Evolutionary conservation across 2,329 filamentous ascomycete genomes (phyloP), one percentile per base, ranked within the genome.

Genomic region (Cadophora luteo-olivacea): DNA sequence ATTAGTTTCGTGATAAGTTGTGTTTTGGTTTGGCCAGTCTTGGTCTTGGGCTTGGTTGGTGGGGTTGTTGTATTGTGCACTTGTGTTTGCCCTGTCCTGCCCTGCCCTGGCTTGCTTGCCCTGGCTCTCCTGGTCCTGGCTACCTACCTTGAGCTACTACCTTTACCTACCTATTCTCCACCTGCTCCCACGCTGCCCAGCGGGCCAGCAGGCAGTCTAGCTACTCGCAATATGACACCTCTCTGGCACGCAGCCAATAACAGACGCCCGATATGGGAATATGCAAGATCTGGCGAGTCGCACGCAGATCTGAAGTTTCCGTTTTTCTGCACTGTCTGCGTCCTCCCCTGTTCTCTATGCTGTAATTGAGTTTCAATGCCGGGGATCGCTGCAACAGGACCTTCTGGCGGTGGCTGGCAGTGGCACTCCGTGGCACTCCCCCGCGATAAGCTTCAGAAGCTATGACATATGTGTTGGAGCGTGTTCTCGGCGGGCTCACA

Each of bases 401-500:
- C 19, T 25, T 25, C 57, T 60, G 36, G 36, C 36, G 12, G 12
- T 58, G 55, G 11, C 52, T 33, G 52, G 51, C 51, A 32, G 5
- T 36, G 29, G 25, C 55, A 52, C 38, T 61, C 9, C 8, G 36
- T 38, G 36, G 36, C 9, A 7, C 12, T 41, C 68, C 68, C 68
- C 68, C 65, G 60, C 68, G 65, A 70, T 70, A 70, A 70, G 65
- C 58, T 64, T 66, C 60, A 52, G 60, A 61, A 65, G 61, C 68
- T 69, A 65, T 69, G 68, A 70, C 68, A 65, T 66, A 61, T 64
- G 48, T 67, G 60, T 52, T 49, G 38, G 38, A 62, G 41, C 41
- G 25, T 33, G 4, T 41, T 24, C 60, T 49, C 29, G 45, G 60
- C 60, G 45, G 24, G 14, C 24, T 62, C 60, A 62, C 41, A 29